Base-by-base conservation (phyloP, 805 yeast genomes). In the Priceomyces melissophilus region DNA sequence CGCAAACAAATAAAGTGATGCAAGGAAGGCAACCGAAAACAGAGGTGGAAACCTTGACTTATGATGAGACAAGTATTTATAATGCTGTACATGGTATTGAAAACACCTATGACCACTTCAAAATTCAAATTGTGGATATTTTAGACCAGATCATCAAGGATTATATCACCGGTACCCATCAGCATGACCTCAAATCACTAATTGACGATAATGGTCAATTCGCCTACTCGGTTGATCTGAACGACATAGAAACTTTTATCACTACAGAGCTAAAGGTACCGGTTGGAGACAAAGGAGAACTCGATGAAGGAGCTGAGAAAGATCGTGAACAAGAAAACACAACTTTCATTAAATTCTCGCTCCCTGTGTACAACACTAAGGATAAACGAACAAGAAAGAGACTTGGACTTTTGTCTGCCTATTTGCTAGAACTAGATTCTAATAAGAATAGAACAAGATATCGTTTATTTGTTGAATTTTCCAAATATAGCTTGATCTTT, bases 11-110 rank as follows among this genome's bases (percentile, higher is more conserved):
- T 29, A 48, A 50, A 30, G 41, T 60, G 10, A 28, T 45, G 7
- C 25, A 5, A 8, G 8, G 25, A 8, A 20, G 8, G 8, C 25
- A 4, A 20, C 43, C 40, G 7, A 38, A 23, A 31, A 35, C 27
- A 11, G 34, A 28, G 12, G 45, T 65, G 20, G 40, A 49, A 8
- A 44, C 63, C n/a, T 40, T 43, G 25, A 44, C 44, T 17, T 69
- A 69, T 48, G 67, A 69, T 45, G 72, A 65, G 43, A 45, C 58
- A 14, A 54, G 50, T 25, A 35, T 64, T 2, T 45, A 49, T 15
- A 60, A 61, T 40, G 69, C 65, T 10, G 15, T 60, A 11, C 41
- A 50, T 12, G 73, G 73, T 3, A 50, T 68, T 15, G 73, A 69
- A 10, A 64, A 54, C 41, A 65, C 65, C 48, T 68, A 51, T 46